Base-by-base conservation (phyloP, 148 eudicot genomes). In the Rhododendron henanense region DNA sequence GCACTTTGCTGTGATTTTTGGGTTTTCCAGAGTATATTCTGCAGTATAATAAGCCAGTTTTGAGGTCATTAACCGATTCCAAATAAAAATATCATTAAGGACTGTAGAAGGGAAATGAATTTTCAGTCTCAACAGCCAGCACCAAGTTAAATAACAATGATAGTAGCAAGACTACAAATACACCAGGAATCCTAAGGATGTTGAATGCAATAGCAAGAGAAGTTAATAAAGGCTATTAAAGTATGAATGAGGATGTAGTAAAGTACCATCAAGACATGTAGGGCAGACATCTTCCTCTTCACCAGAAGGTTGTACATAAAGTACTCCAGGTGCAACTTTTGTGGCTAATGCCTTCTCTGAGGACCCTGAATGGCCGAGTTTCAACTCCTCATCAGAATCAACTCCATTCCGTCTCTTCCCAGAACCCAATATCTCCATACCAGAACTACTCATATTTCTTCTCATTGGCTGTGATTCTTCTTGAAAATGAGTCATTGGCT, bases 271-370 rank as follows among this genome's bases (percentile, higher is more conserved):
- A 76, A 87, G 88, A 83, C 88, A 86, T 16, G 85, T 86, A 33
- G 88, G 88, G 85, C 88, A 86, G 61, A 86, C 88, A 82, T 86
- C 88, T 79, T 83, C 88, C 78, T 87, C 88, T 76, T 83, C 88
- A 39, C 78, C 50, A 85, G 87, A 45, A 39, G 83, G 50, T 61
- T 79, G 83, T 48, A 85, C 51, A 79, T 85, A 79, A 79, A 79
- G 44, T 23, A 79, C 21, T 41, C 87, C 83, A 61, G 48, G 77
- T 6, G 63, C 82, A 78, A 79, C 61, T 85, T 79, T 79, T 85
- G 76, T 47, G 14, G 87, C 19, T 63, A 65, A 65, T 10, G 48
- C 83, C 83, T 65, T 85, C 25, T 79, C 87, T 48, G 83, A 78
- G 28, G 87, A 85, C 78, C 81, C 83, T 2, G 83, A 78, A n/a